These are phyloP conservation scores for Rugonectria rugulosa DNA, from an alignment of 2,329 filamentous ascomycete species.

Conservation along the genomic window DNA sequence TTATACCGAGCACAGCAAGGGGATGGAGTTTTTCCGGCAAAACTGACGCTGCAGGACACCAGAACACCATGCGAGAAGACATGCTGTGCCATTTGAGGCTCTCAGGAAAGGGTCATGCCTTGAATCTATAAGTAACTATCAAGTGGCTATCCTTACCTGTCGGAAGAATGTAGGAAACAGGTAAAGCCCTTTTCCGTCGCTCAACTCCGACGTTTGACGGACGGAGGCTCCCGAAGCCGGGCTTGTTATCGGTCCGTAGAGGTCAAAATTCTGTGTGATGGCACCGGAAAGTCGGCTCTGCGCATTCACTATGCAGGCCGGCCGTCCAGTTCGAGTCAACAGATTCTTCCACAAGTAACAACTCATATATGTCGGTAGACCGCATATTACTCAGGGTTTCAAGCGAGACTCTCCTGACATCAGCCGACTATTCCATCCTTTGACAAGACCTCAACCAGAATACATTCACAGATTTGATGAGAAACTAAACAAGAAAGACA, in stretches of 20 bases:
- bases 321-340: conserved; percentile 1
- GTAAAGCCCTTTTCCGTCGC: background rate
- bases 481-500: background rate
- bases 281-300: too few relatives aligned
- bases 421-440: background rate
- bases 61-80: background rate
- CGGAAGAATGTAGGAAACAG: background rate
- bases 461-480: background rate
- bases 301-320: too few relatives aligned
- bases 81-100: background rate
- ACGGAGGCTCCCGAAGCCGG: conserved; percentile 18
- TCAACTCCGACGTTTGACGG: conserved; percentile 14
- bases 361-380: background rate
- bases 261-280: conserved; percentile 4
- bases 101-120: background rate
- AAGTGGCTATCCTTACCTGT: background rate
- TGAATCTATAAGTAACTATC: background rate
- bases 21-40: too few relatives aligned
- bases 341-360: background rate
- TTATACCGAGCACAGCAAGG: too few relatives aligned
- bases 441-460: background rate
- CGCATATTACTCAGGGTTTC: conserved; percentile 3
- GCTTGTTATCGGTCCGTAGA: conserved; percentile 14
- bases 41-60: background rate
- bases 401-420: background rate